These are phyloP conservation scores for Saccharomycopsis sp. DNA, from an alignment of 805 yeast species.

Conservation along the genomic window DNA sequence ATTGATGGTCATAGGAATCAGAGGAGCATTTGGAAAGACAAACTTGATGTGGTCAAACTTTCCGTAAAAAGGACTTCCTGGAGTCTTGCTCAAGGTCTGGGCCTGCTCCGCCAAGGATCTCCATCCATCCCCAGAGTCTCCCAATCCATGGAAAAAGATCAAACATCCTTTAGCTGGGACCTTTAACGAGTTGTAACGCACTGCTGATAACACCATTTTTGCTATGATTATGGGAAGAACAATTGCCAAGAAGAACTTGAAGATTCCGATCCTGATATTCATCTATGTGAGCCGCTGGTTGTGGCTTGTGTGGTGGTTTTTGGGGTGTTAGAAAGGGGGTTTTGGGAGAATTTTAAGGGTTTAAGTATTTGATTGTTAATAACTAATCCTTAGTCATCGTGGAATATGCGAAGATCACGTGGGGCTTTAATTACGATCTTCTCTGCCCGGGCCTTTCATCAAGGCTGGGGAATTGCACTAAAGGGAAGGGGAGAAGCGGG, in stretches of 20 bases:
- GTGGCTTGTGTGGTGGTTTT: no score
- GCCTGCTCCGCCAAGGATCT: slow-evolving; percentile 66
- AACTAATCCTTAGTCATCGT: background rate
- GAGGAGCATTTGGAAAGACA: slow-evolving; percentile 89
- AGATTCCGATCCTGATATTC: background rate
- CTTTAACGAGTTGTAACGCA: slow-evolving; percentile 31
- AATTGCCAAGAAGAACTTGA: background rate
- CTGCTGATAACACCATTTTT: slow-evolving; percentile 25
- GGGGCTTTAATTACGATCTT: no score
- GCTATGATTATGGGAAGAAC: background rate
- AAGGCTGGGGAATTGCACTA: no score
- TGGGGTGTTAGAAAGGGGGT: no score
- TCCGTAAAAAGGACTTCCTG: slow-evolving; percentile 24
- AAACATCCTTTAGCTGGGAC: slow-evolving; percentile 52
- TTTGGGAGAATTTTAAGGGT: background rate
- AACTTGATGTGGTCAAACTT: slow-evolving; percentile 55
- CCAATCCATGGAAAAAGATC: slow-evolving; percentile 83
- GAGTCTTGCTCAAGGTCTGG: slow-evolving; percentile 24
- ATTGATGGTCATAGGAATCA: slow-evolving; percentile 57
- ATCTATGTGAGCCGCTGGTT: background rate
- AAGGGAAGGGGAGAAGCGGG: no score
- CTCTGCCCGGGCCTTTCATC: no score
- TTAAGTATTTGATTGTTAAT: no score
- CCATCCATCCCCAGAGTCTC: slow-evolving; percentile 92
- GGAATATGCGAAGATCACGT: no score